A percentile compares a stretch with the other conserved stretches of the same genome.
phyloP scores from a whole-genome alignment of 2,329 filamentous ascomycete species.

The Pseudocercospora vitis region DNA sequence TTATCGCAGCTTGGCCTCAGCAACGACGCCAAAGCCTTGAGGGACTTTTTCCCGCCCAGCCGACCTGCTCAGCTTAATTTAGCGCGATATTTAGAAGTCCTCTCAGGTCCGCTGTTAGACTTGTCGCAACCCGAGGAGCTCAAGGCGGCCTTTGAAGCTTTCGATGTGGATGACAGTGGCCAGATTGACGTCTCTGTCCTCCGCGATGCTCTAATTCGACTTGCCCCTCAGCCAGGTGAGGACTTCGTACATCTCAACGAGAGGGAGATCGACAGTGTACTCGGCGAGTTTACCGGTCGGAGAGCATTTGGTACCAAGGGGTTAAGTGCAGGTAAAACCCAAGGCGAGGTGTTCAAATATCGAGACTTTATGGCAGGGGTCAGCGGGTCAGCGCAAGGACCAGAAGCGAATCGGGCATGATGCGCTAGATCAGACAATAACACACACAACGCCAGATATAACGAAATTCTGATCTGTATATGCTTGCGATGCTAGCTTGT shows the following conservation, averaged over 20 bases:
- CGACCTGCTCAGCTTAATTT: constrained; percentile 69
- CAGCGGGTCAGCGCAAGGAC: constrained; percentile 33
- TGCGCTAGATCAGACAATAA: too few species aligned
- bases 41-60: constrained; percentile 77
- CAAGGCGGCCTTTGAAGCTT: constrained; percentile 86
- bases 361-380: constrained; percentile 75
- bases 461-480: too few species aligned
- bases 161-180: constrained; percentile 93
- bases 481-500: too few species aligned
- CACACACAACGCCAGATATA: too few species aligned
- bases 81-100: constrained; percentile 78
- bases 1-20: constrained; percentile 82
- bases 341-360: constrained; percentile 88
- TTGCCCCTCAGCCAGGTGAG: constrained; percentile 72
- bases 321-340: constrained; percentile 48
- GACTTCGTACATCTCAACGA: constrained; percentile 58
- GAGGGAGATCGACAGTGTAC: constrained; percentile 79
- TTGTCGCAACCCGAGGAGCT: constrained; percentile 79
- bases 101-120: constrained; percentile 71
- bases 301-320: constrained; percentile 72
- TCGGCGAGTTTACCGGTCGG: constrained; percentile 80
- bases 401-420: too few species aligned
- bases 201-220: constrained; percentile 78
- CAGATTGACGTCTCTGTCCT: constrained; percentile 84
- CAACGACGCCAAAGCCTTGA: constrained; percentile 67